Base-by-base conservation (phyloP, 1,284 basidiomycete species). In the Trametes sp. region DNA sequence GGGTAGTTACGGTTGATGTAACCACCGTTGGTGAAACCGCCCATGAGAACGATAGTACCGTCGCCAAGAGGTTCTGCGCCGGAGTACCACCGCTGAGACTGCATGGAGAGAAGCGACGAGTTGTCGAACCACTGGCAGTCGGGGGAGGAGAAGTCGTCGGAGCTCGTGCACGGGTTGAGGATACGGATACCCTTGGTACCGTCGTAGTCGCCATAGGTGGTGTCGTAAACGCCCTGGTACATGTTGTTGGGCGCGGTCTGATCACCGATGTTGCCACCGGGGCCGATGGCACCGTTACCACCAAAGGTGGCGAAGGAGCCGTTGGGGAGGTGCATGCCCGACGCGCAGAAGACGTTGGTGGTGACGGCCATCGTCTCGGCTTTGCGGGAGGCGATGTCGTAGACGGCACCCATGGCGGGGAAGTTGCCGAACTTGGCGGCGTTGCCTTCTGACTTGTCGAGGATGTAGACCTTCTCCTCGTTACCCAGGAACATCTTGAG, bases 1-100 rank as follows among this genome's bases (percentile, higher is more conserved):
- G 90, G 90, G 38, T 78, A 84, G 71, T 92, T 96, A 19, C 95
- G 84, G 77, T 98, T 97, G 77, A 96, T 85, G 77, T 96, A 95
- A 24, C 90, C 90, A 69, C 95, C 95, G 74, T 89, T 92, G 63
- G 89, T 84, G 74, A 94, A 91, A 42, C 93, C 93, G 54, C 93
- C 93, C 49, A 93, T 89, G 52, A 95, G 78, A 21, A 87, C 90
- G 48, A 94, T 75, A 2, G 79, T 78, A 31, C 91, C 90, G 69
- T 92, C 84, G 0, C 81, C 88, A 2, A 92, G 81, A 9, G 89
- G 78, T 74, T 94, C 92, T 46, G 94, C 93, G 13, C 92, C 88
- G 29, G 95, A 95, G 68, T 96, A 96, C 95, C 94, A 97, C 21
- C 95, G 85, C 67, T 85, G 78, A 59, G 82, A 85, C 66, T 93